Conservation (phyloP, 2,329 filamentous ascomycete species). For the Ascochyta rabiei region DNA sequence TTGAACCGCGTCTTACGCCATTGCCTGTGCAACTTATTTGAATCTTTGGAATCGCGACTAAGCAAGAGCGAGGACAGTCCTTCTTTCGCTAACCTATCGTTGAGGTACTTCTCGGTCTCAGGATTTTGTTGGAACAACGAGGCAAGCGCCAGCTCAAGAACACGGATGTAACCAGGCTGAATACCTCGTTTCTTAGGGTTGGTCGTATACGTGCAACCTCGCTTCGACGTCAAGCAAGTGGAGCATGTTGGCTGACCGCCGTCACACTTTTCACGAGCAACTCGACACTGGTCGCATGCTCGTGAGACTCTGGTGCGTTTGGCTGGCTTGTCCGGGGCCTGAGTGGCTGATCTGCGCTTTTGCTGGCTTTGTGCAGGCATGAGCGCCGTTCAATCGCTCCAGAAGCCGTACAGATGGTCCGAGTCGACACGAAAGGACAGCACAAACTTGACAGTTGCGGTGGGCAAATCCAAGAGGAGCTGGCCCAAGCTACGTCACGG, state of each 20-base stretch:
- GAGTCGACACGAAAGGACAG: neutral
- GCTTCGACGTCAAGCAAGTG: slow-evolving; percentile 67
- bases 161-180: slow-evolving; percentile 79
- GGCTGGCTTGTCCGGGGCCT: slow-evolving; percentile 30
- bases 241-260: slow-evolving; percentile 70
- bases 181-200: slow-evolving; percentile 78
- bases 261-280: slow-evolving; percentile 74
- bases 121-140: slow-evolving; percentile 69
- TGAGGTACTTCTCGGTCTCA: slow-evolving; percentile 64
- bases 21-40: slow-evolving; percentile 63
- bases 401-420: neutral
- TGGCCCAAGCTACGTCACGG: neutral
- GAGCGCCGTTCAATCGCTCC: slow-evolving; percentile 11
- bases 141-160: slow-evolving; percentile 71
- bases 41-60: slow-evolving; percentile 59
- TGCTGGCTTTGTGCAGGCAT: slow-evolving; percentile 37
- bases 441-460: neutral
- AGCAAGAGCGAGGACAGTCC: slow-evolving; percentile 57
- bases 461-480: neutral
- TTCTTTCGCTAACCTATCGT: slow-evolving; percentile 58
- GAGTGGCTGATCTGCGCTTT: slow-evolving; percentile 32
- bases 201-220: slow-evolving; percentile 73
- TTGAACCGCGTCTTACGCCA: slow-evolving; percentile 70
- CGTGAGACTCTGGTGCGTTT: slow-evolving; percentile 69
- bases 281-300: slow-evolving; percentile 72